These are phyloP conservation scores for Coemansia guatemalensis DNA, from an alignment of 192 early-diverging fungal species.

Conservation along the genomic window DNA sequence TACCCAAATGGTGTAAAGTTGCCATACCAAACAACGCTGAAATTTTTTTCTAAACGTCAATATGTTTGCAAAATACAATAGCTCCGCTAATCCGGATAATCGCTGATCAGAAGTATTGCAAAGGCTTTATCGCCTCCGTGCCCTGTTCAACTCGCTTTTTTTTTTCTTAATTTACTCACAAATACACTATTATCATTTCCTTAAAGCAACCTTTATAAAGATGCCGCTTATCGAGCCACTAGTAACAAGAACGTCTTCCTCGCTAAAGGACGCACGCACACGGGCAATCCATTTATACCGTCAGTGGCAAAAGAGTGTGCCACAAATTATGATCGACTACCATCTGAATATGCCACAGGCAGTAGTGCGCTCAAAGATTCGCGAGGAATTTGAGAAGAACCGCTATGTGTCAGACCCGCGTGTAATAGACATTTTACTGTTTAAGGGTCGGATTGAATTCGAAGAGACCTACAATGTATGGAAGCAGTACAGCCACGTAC, in stretches of 20 bases:
- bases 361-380: constrained; percentile 76
- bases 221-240: constrained; percentile 51
- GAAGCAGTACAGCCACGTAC: constrained; percentile 88
- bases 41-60: too few species aligned
- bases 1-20: too few species aligned
- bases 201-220: background rate
- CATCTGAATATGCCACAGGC: constrained; percentile 72
- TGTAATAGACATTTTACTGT: constrained; percentile 78
- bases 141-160: background rate
- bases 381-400: constrained; percentile 88
- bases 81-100: too few species aligned
- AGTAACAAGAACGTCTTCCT: constrained; percentile 55
- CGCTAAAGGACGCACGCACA: constrained; percentile 61
- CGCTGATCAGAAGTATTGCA: background rate
- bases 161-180: background rate
- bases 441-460: constrained; percentile 85
- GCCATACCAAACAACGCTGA: too few species aligned
- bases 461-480: constrained; percentile 90
- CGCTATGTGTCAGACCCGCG: constrained; percentile 72
- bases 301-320: constrained; percentile 63
- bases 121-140: background rate
- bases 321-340: constrained; percentile 71
- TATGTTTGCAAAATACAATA: too few species aligned
- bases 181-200: background rate
- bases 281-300: constrained; percentile 70